These are phyloP conservation scores for Ogataea nonfermentans DNA, from an alignment of 805 yeast genomes.

Conservation along the genomic window DNA sequence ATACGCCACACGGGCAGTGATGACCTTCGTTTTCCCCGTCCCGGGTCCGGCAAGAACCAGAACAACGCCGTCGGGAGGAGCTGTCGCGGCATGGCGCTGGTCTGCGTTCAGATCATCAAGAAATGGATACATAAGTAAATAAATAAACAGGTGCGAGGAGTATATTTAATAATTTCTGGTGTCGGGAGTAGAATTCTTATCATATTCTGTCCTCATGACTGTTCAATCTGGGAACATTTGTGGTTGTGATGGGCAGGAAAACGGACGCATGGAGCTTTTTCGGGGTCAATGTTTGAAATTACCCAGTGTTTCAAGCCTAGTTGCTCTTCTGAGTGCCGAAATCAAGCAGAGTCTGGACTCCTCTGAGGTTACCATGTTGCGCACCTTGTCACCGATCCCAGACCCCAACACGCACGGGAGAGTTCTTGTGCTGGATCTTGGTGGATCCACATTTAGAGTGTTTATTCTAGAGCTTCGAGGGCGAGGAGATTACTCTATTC, in stretches of 20 bases:
- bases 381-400: conserved; percentile 11
- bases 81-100: conserved; percentile 45
- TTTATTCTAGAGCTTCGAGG: conserved; percentile 24
- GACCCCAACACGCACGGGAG: conserved; percentile 19
- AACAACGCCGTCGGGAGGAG: conserved; percentile 38
- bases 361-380: conserved; percentile 3
- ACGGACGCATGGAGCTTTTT: too few species aligned
- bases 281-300: background rate
- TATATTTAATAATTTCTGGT: background rate
- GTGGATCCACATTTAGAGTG: conserved; percentile 53
- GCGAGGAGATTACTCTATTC: conserved; percentile 7
- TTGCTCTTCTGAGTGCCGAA: background rate
- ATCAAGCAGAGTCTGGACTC: background rate
- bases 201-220: background rate
- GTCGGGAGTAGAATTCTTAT: background rate
- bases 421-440: conserved; percentile 50
- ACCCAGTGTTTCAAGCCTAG: background rate
- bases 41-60: conserved; percentile 64
- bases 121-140: conserved; percentile 4
- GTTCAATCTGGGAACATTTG: too few species aligned
- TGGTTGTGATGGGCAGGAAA: too few species aligned
- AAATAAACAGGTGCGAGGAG: conserved; percentile 3
- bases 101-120: conserved; percentile 35
- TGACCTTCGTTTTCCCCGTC: conserved; percentile 77
- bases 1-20: conserved; percentile 76